Base-by-base conservation (phyloP, 169 alveolate genomes). In the Prorocentrum cordatum region DNA sequence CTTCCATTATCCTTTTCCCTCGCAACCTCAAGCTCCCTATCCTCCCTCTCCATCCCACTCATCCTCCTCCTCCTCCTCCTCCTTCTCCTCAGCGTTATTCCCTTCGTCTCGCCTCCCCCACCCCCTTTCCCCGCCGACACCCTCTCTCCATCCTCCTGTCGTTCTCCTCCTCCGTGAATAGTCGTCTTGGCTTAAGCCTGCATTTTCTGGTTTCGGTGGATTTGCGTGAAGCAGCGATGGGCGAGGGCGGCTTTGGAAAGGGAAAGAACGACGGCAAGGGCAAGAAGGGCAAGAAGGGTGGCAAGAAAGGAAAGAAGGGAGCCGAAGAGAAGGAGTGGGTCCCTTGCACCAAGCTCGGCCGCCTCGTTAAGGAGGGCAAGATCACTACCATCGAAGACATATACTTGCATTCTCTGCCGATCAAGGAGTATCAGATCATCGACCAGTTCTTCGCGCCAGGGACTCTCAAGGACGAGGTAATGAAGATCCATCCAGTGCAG, bases 291-390 rank as follows among this genome's bases (percentile, higher is more conserved):
- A 80, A 80, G 79, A n/a, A n/a, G n/a, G 90, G 90, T 5, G 62
- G 62, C 68, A 79, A 79, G 2, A 80, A 80, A 79, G 90, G 90
- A 66, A 80, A 80, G 90, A 79, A 79, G 18, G 62, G 62, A 79
- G 71, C 39, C 92, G 98, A 96, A 84, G 99, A 97, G 93, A 96
- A 96, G 93, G 96, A 98, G 93, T 99, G 99, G 99, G 96, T 94
- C 42, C 99, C 99, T n/a, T 96, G 96, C 83, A 98, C 99, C 61
- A 99, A 98, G 94, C 97, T 99, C 67, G 99, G 99, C 47, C 97
- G 99, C 86, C 95, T 99, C 66, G 99, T 98, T 35, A 96, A 98
- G 91, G 98, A 96, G 83, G 99, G 75, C 64, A 95, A 96, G 94
- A 97, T 99, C 93, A 93, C 95, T 86, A 95, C 98, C 58, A 95